Evolutionary conservation across 2,329 filamentous ascomycete genomes (phyloP), one percentile per base, ranked within the genome.

Genomic region (Colletotrichum neosansevieriae): DNA sequence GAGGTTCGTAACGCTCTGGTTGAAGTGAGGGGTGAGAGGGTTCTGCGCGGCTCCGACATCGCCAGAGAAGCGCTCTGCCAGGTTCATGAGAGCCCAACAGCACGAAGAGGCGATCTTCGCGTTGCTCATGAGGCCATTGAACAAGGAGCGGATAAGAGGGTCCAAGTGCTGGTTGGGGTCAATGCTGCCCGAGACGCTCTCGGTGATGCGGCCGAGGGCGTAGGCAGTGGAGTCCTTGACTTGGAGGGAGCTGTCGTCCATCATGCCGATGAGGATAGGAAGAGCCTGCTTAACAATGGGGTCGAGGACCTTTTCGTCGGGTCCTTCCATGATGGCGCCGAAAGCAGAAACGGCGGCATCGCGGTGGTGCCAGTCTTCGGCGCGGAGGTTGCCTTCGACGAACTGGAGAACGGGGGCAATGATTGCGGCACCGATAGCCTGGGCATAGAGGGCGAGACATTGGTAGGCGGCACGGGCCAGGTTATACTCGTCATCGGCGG

Each of bases 21-120:
- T 92, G 84, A 99, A 99, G 82, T 98, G 94, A 71, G 91, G 89
- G 2, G 94, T 97, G 57, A 99, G 85, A 49, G 94, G 88, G 82
- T 98, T 99, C 74, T 91, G 85, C 47, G 84, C 75, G 69, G 91
- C 91, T 57, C 93, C 93, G 63, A 91, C 87, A 63, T 98, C 94
- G 66, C 94, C 94, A 34, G 94, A 93, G 78, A 98, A 99, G 70
- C 94, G 92, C 78, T 99, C 96, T 11, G 96, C 95, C 77, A 99
- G 84, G 82, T 98, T 99, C 93, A 99, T 98, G 73, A 99, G 84
- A 36, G 96, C 94, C 96, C 97, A 98, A 84, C 96, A 99, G 89
- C 96, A 98, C 34, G 96, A 99, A 63, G 94, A 91, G 36, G 95
- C 96, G 91, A 99, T 99, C 88, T 97, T 98, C 69, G 94, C 92